Evolutionary conservation across 1,284 basidiomycete species (phyloP).

Genomic region (Neotropicomus parvogracilis): DNA sequence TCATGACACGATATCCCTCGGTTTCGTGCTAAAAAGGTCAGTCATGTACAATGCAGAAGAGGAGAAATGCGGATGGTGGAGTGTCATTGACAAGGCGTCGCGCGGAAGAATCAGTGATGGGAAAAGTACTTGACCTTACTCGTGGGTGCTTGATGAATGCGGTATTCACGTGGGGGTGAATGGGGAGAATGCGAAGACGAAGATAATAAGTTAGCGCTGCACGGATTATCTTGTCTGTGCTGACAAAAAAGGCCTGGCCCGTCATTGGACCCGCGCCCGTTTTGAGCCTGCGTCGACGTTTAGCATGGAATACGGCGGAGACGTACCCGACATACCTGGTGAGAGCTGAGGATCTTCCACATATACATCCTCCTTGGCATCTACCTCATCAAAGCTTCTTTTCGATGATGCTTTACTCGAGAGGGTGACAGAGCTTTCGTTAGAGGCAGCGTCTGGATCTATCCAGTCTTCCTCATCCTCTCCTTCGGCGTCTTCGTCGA

Average conservation of each 20-base stretch:
- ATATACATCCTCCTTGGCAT: slow-evolving; percentile 36
- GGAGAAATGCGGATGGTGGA: slow-evolving; percentile 2
- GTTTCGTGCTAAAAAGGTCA: slow-evolving; percentile 30
- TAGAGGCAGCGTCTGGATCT: slow-evolving; percentile 35
- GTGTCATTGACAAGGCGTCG: background rate
- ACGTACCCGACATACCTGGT: slow-evolving; percentile 39
- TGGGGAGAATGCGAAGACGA: slow-evolving; percentile 9
- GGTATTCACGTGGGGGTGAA: slow-evolving; percentile 3
- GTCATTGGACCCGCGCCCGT: slow-evolving; percentile 36
- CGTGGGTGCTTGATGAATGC: slow-evolving; percentile 11
- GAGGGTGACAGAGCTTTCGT: slow-evolving; percentile 42
- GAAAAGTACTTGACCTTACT: slow-evolving; percentile 34
- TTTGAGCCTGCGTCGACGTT: slow-evolving; percentile 31
- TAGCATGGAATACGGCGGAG: background rate
- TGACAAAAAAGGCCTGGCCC: background rate
- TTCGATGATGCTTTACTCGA: slow-evolving; percentile 46
- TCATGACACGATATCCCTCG: slow-evolving; percentile 7
- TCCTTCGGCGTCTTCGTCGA: slow-evolving; percentile 43
- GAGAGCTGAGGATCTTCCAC: slow-evolving; percentile 35
- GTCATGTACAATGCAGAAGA: slow-evolving; percentile 17
- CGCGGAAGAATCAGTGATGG: slow-evolving; percentile 1
- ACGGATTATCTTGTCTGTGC: slow-evolving; percentile 1
- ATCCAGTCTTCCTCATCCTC: slow-evolving; percentile 38
- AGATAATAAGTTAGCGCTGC: slow-evolving; percentile 33
- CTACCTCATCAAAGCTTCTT: slow-evolving; percentile 47